phyloP scores from a whole-genome alignment of 2,329 filamentous ascomycete genomes.

The Ustulina deusta region DNA sequence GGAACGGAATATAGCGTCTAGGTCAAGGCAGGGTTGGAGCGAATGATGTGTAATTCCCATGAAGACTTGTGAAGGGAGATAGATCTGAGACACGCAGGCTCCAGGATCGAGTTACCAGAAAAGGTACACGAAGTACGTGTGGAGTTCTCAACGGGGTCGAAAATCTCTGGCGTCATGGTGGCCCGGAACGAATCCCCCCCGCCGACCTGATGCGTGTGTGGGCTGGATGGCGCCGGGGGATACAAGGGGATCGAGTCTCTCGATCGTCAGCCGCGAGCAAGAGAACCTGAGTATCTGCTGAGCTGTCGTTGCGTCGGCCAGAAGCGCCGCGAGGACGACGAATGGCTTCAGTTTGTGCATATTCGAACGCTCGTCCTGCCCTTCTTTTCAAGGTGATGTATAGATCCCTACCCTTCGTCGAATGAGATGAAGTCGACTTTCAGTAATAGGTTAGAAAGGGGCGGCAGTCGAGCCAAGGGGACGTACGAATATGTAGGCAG shows the following conservation, averaged over 20 bases:
- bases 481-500: not conserved
- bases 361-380: not conserved
- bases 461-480: not conserved
- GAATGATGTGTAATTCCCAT: not conserved
- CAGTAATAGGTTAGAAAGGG: not conserved
- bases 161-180: slow-evolving; percentile 41
- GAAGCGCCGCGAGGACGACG: slow-evolving; percentile 43
- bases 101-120: slow-evolving; percentile 1
- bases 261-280: slow-evolving; percentile 52
- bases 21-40: not conserved
- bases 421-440: not conserved
- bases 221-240: slow-evolving; percentile 46
- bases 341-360: slow-evolving; percentile 13
- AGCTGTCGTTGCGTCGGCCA: slow-evolving; percentile 39
- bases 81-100: not conserved
- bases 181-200: slow-evolving; percentile 50
- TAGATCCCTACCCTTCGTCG: not conserved
- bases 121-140: slow-evolving; percentile 42
- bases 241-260: slow-evolving; percentile 49
- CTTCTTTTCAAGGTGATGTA: not conserved
- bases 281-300: slow-evolving; percentile 53
- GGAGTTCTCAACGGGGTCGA: slow-evolving; percentile 45
- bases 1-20: not conserved
- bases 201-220: slow-evolving; percentile 50
- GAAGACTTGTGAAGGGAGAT: not conserved